phyloP scores from a whole-genome alignment of 2,329 filamentous ascomycete genomes.

The Aspergillus uvarum region DNA sequence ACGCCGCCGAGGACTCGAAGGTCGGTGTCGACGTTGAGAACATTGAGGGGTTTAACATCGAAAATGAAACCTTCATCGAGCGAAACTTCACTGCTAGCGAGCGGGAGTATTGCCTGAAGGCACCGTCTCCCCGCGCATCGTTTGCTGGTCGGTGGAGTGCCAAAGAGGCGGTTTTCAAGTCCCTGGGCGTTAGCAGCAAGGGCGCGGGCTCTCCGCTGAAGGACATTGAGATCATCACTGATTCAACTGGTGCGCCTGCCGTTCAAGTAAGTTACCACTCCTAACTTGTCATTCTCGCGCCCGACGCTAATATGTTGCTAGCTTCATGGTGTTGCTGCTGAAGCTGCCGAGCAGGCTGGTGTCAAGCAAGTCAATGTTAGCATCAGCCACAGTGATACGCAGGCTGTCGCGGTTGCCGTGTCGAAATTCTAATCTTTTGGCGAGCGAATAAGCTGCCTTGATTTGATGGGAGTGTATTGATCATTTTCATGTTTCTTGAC shows the following conservation, averaged over 20 bases:
- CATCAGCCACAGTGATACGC: constrained; percentile 91
- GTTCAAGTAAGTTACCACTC: constrained; percentile 68
- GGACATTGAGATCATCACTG: constrained; percentile 88
- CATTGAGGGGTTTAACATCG: constrained; percentile 81
- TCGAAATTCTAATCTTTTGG: constrained; percentile 62
- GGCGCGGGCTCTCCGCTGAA: constrained; percentile 86
- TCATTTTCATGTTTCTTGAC: constrained; percentile 18
- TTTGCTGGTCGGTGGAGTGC: constrained; percentile 96
- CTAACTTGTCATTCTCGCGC: background rate
- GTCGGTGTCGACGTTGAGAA: constrained; percentile 94
- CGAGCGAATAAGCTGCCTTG: constrained; percentile 13
- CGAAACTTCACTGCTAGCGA: constrained; percentile 89
- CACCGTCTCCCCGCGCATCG: constrained; percentile 77
- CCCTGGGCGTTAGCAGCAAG: constrained; percentile 79
- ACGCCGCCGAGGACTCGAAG: constrained; percentile 65
- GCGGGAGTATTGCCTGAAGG: constrained; percentile 80
- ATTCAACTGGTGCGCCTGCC: constrained; percentile 76
- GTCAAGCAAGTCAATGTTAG: constrained; percentile 88
- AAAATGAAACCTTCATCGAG: constrained; percentile 90
- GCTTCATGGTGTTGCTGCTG: constrained; percentile 82
- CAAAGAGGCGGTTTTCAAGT: constrained; percentile 99
- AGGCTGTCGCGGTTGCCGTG: constrained; percentile 92
- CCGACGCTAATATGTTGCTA: constrained; percentile 46
- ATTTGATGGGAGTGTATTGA: constrained; percentile 8
- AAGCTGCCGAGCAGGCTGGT: constrained; percentile 79